Evolutionary conservation across 2,329 filamentous ascomycete species (phyloP).

Genomic region (Aspergillus brunneoviolaceus): DNA sequence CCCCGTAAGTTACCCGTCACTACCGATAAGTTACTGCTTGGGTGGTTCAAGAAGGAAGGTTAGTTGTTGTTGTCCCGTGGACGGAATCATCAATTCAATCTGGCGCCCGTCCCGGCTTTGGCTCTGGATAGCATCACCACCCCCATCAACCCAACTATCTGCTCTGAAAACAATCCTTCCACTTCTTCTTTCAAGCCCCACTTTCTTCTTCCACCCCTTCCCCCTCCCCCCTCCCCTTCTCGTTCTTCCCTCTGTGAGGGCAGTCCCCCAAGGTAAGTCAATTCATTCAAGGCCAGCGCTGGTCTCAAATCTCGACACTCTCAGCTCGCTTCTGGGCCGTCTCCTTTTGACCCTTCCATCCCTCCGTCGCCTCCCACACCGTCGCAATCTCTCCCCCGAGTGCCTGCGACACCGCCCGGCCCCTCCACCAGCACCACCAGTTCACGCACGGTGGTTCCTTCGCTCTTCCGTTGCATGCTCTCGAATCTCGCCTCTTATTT

Average conservation of each 20-base stretch:
- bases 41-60: no score
- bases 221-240: constrained; percentile 1
- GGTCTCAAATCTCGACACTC: constrained; percentile 4
- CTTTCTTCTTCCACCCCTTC: constrained; percentile 6
- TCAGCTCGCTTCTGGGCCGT: constrained; percentile 5
- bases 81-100: constrained; percentile 3
- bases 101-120: constrained; percentile 6
- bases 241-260: constrained; percentile 25
- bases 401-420: constrained; percentile 38
- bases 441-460: constrained; percentile 18
- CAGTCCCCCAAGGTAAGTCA: constrained; percentile 21
- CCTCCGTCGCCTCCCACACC: constrained; percentile 9
- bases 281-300: constrained; percentile 5
- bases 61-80: constrained; percentile 15
- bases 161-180: constrained; percentile 8
- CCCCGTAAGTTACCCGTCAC: constrained; percentile 11
- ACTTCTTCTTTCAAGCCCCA: background rate
- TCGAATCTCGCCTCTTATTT: constrained; percentile 6
- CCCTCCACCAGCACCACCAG: constrained; percentile 24
- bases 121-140: constrained; percentile 13
- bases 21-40: background rate
- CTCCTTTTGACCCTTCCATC: constrained; percentile 8
- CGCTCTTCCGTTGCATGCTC: constrained; percentile 15
- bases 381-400: constrained; percentile 19
- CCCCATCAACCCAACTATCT: constrained; percentile 13